Evolutionary conservation across 1,284 basidiomycete species (phyloP).

Genomic region (Xerocomus amazonicus): DNA sequence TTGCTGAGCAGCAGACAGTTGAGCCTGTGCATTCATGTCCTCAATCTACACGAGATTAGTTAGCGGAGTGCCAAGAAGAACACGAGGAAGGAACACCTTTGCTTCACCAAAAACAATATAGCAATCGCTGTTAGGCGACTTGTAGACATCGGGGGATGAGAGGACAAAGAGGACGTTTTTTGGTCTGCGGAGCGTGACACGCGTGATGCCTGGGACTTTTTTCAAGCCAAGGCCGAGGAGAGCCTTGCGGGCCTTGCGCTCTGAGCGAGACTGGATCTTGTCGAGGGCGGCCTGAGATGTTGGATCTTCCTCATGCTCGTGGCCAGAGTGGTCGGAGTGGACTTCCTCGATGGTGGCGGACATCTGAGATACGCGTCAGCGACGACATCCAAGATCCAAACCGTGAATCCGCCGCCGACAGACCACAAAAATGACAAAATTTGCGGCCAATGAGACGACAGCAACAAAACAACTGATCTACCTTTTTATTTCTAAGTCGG

Average conservation of each 20-base stretch:
- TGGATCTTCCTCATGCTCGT: constrained; percentile 74
- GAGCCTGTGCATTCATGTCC: constrained; percentile 85
- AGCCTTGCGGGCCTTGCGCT: constrained; percentile 90
- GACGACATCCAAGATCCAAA: constrained; percentile 34
- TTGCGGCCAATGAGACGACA: background rate
- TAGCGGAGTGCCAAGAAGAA: constrained; percentile 1
- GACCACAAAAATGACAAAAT: background rate
- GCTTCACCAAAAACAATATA: constrained; percentile 99
- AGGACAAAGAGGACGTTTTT: constrained; percentile 97
- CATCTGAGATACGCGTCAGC: constrained; percentile 48
- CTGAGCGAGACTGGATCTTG: constrained; percentile 89
- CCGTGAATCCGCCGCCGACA: constrained; percentile 22
- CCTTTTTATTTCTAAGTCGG: constrained; percentile 20
- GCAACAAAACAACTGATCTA: constrained; percentile 5
- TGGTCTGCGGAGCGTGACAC: constrained; percentile 91
- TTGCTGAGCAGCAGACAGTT: constrained; percentile 83
- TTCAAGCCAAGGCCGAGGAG: constrained; percentile 87
- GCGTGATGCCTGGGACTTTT: constrained; percentile 88
- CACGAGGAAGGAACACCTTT: constrained; percentile 51
- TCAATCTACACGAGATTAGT: constrained; percentile 59
- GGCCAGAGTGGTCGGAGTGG: constrained; percentile 68
- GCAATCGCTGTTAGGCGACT: constrained; percentile 94
- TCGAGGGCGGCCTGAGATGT: constrained; percentile 83
- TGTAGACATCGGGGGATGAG: constrained; percentile 94
- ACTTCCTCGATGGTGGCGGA: constrained; percentile 80